Base-by-base conservation (phyloP, 1,139 yeast species). In the Saccharomyces hybrid region DNA sequence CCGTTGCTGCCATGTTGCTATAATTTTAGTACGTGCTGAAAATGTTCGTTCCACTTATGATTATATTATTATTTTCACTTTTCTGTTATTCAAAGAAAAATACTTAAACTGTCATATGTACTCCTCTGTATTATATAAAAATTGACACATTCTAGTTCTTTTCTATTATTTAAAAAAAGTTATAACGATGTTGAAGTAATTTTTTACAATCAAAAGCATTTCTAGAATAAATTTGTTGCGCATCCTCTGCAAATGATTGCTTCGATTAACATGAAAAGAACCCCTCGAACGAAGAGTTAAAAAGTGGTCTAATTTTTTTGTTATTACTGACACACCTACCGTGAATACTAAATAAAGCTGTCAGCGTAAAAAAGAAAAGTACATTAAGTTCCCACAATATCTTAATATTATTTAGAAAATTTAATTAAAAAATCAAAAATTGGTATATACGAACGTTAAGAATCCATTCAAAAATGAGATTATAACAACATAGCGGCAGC, bases 1-100 rank as follows among this genome's bases (percentile, higher is more conserved):
- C 50, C 30, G 52, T 47, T 20, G 52, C 52, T 23, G 51, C 51
- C 28, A 30, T 52, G 48, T 48, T 52, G 51, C 46, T 50, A 31
- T 50, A 49, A 49, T 31, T 38, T 26, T 38, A 30, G 32, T 30
- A 11, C 32, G 32, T 30, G 5, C n/a, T 3, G 32, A 30, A 30
- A 30, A 30, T 30, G 32, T 30, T 30, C 32, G 32, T 30, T 30
- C 32, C 32, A 30, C 32, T 30, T 30, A 30, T 30, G 32, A 30
- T 30, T 30, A 30, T 30, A 30, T 30, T 30, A 30, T 30, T 30
- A 30, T 30, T 30, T 30, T 30, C 1, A 3, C 32, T 30, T 30
- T 30, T 3, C 32, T 30, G 32, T 30, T 16, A 16, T 30, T 30
- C 32, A 30, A 30, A 30, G 32, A 11, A 11, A 30, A 30, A 30